phyloP scores from a whole-genome alignment of 2,329 filamentous ascomycete species.

The Fusarium denticulatum region DNA sequence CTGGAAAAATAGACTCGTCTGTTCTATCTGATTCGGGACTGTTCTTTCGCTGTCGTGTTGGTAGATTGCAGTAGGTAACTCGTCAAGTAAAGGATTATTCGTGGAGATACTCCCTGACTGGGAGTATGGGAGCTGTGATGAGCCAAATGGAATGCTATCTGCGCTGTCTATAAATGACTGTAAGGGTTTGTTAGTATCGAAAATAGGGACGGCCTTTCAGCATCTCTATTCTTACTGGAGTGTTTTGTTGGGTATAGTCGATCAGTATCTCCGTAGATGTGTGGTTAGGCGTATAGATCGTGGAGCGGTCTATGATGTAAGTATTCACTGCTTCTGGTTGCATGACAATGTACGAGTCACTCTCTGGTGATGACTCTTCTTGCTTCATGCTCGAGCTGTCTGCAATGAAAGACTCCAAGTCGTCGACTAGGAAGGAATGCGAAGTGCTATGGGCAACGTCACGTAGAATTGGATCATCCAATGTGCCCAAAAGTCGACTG shows the following conservation, averaged over 20 bases:
- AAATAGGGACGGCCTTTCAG: rapidly evolving
- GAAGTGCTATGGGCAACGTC: neutral
- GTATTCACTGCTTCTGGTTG: rapidly evolving
- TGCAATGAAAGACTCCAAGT: neutral
- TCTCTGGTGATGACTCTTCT: neutral
- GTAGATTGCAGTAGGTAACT: rapidly evolving
- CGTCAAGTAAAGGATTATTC: rapidly evolving
- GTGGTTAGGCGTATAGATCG: rapidly evolving
- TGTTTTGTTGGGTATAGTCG: neutral
- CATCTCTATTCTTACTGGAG: neutral
- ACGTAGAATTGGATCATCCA: rapidly evolving
- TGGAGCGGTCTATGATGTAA: too few species aligned
- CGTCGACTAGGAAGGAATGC: too few species aligned
- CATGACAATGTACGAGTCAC: rapidly evolving
- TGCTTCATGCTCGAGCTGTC: neutral
- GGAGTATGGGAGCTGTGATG: neutral
- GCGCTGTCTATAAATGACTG: rapidly evolving
- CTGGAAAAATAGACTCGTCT: neutral
- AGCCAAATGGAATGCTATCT: rapidly evolving
- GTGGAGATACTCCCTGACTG: rapidly evolving
- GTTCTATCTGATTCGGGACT: rapidly evolving
- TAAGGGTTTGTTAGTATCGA: neutral
- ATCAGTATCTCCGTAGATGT: neutral
- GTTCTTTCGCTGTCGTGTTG: rapidly evolving
- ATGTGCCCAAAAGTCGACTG: rapidly evolving